phyloP scores from a whole-genome alignment of 2,329 filamentous ascomycete species.

The Ceratocystis destructans region DNA sequence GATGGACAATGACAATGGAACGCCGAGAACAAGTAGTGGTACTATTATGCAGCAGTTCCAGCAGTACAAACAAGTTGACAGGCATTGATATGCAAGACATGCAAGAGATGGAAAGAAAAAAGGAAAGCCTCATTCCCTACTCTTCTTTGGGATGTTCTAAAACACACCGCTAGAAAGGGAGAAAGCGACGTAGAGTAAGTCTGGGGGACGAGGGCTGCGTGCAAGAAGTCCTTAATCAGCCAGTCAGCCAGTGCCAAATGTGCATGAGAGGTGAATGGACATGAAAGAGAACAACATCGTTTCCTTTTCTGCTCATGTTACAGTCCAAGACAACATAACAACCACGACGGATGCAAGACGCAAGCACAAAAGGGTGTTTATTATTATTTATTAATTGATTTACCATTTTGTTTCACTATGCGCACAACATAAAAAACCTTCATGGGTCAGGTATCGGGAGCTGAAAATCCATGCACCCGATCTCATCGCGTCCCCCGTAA shows the following conservation, averaged over 20 bases:
- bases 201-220: too few species aligned
- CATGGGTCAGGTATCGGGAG: constrained; percentile 3
- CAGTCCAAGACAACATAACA: background rate
- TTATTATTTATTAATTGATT: background rate
- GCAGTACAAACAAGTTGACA: background rate
- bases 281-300: background rate
- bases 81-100: background rate
- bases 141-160: constrained; percentile 1
- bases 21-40: background rate
- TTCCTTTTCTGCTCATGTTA: background rate
- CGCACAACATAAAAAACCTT: background rate
- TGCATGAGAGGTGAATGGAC: background rate
- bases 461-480: constrained; percentile 6
- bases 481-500: constrained; percentile 1
- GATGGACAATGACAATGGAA: background rate
- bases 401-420: background rate
- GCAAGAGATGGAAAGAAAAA: background rate
- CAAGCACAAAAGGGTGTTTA: background rate
- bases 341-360: background rate
- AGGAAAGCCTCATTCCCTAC: background rate
- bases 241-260: too few species aligned
- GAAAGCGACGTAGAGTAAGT: background rate
- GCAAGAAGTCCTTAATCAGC: too few species aligned
- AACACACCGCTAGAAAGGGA: constrained; percentile 1
- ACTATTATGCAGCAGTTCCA: background rate